These are phyloP conservation scores for Pseudocercospora eumusae DNA, from an alignment of 2,329 filamentous ascomycete genomes.

Conservation along the genomic window DNA sequence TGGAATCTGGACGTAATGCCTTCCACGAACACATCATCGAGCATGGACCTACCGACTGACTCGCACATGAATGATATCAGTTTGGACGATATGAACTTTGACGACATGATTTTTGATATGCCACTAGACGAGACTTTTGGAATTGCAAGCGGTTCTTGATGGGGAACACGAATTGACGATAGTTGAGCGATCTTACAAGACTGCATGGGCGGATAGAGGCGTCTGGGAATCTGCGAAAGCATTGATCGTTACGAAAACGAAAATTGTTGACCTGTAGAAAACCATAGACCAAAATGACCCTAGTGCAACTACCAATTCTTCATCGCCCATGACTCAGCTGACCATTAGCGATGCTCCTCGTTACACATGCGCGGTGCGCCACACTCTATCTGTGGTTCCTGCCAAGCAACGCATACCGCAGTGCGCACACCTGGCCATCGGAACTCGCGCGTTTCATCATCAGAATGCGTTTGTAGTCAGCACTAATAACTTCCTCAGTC, in stretches of 20 bases:
- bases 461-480: slow-evolving; percentile 13
- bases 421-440: background rate
- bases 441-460: slow-evolving; percentile 8
- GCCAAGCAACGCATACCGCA: slow-evolving; percentile 9
- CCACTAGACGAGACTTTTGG: slow-evolving; percentile 28
- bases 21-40: slow-evolving; percentile 4
- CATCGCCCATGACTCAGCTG: background rate
- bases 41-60: slow-evolving; percentile 18
- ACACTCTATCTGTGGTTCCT: slow-evolving; percentile 7
- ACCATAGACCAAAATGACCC: background rate
- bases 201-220: background rate
- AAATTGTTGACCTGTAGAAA: too few relatives aligned
- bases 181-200: background rate
- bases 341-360: background rate
- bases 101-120: slow-evolving; percentile 35
- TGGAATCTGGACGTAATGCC: slow-evolving; percentile 15
- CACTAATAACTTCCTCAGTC: background rate
- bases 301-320: background rate
- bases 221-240: background rate
- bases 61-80: slow-evolving; percentile 29
- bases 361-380: background rate
- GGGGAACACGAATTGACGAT: background rate
- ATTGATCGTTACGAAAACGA: too few relatives aligned
- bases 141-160: background rate
- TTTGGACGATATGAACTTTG: slow-evolving; percentile 25